phyloP scores from a whole-genome alignment of 306 rosid genomes.

The Cicer chorassanicum region DNA sequence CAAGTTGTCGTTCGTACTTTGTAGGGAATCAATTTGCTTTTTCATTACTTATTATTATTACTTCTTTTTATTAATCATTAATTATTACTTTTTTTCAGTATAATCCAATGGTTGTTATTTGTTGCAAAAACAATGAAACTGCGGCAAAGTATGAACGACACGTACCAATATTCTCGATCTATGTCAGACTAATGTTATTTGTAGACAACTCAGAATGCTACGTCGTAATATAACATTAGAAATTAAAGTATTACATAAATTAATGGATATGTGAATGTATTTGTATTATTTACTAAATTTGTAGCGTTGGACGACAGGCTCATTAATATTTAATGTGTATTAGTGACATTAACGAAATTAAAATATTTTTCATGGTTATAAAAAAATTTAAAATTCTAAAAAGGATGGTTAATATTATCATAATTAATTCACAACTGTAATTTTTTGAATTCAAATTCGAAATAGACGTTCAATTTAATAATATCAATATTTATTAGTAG shows the following conservation, averaged over 20 bases:
- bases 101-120: background rate
- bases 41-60: background rate
- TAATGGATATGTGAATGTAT: constrained; percentile 18
- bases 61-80: background rate
- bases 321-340: background rate
- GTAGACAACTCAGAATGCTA: constrained; percentile 64
- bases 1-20: constrained; percentile 22
- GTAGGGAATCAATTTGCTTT: background rate
- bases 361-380: background rate
- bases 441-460: too few relatives aligned
- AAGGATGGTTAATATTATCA: too few relatives aligned
- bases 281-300: constrained; percentile 14
- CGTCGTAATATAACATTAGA: background rate
- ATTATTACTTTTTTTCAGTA: constrained; percentile 22
- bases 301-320: constrained; percentile 9
- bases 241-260: constrained; percentile 33
- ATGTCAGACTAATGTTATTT: constrained; percentile 23
- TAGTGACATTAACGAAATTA: background rate
- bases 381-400: too few relatives aligned
- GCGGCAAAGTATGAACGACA: constrained; percentile 41
- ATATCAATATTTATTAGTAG: too few relatives aligned
- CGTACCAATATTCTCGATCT: constrained; percentile 39
- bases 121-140: constrained; percentile 1
- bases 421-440: too few relatives aligned
- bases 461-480: too few relatives aligned